These are phyloP conservation scores for Melanogaster broomeanus DNA, from an alignment of 768 basidiomycete species.

Conservation along the genomic window DNA sequence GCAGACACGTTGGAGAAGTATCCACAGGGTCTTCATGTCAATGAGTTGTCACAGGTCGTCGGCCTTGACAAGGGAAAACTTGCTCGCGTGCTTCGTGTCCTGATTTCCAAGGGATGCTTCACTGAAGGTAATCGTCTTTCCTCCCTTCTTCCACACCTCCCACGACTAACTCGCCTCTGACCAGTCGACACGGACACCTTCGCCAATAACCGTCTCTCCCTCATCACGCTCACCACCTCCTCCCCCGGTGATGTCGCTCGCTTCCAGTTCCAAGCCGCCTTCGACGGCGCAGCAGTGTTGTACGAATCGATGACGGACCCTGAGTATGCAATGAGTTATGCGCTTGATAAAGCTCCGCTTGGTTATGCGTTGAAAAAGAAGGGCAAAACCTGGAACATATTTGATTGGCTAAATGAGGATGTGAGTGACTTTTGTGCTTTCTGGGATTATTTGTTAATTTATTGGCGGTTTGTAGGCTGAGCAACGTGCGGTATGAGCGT, in stretches of 20 bases:
- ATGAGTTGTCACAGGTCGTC: too few species aligned
- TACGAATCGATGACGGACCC: slow-evolving; percentile 28
- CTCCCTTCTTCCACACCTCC: neutral
- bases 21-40: too few species aligned
- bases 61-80: slow-evolving; percentile 29
- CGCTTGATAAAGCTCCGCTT: slow-evolving; percentile 20
- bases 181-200: slow-evolving; percentile 28
- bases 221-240: slow-evolving; percentile 13
- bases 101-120: slow-evolving; percentile 33
- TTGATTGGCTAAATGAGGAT: slow-evolving; percentile 23
- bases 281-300: slow-evolving; percentile 12
- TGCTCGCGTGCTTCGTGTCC: slow-evolving; percentile 29
- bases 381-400: slow-evolving; percentile 14
- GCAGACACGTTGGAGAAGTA: too few species aligned
- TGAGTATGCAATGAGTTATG: slow-evolving; percentile 23
- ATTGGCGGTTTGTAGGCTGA: slow-evolving; percentile 9
- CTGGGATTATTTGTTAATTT: neutral
- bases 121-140: slow-evolving; percentile 29
- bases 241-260: slow-evolving; percentile 7
- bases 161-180: neutral
- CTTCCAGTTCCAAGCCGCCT: slow-evolving; percentile 6
- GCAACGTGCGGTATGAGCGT: slow-evolving; percentile 10
- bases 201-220: slow-evolving; percentile 37
- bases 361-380: too few species aligned
- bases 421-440: slow-evolving; percentile 11